phyloP scores from a whole-genome alignment of 768 basidiomycete genomes.

The Podaxis sp. region DNA sequence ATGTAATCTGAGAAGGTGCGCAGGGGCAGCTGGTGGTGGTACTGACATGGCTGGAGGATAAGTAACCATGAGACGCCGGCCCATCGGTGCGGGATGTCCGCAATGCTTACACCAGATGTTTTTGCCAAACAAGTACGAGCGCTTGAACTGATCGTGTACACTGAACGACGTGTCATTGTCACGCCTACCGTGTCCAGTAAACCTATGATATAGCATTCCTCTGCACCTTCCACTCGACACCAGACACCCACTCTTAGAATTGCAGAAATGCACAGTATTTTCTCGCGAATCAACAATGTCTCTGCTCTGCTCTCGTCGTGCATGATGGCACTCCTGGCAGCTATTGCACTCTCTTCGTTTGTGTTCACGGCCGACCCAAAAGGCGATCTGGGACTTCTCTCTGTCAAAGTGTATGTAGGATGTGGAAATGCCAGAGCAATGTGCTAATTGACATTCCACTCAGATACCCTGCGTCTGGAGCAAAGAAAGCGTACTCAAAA shows the following conservation, averaged over 20 bases:
- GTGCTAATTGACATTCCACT: not conserved
- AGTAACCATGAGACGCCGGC: not conserved
- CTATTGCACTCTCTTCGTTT: conserved; percentile 75
- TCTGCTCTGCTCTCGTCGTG: conserved; percentile 76
- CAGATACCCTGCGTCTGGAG: conserved; percentile 45
- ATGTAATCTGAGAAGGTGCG: conserved; percentile 77
- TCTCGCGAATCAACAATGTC: conserved; percentile 71
- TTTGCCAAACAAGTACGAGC: conserved; percentile 17
- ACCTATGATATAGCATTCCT: conserved; percentile 3
- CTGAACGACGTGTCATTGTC: conserved; percentile 12
- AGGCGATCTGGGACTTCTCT: conserved; percentile 56
- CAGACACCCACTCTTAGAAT: not conserved
- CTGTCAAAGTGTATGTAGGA: conserved; percentile 72
- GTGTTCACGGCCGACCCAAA: conserved; percentile 58
- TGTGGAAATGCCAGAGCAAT: not conserved
- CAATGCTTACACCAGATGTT: conserved; percentile 2
- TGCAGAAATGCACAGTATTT: conserved; percentile 63
- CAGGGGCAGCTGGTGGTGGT: conserved; percentile 54
- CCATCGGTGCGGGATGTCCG: not conserved
- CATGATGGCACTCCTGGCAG: conserved; percentile 66
- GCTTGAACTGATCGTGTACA: not conserved
- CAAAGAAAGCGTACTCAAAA: conserved; percentile 53
- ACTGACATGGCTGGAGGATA: conserved; percentile 16
- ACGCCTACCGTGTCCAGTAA: conserved; percentile 8
- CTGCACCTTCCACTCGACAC: conserved; percentile 4